Evolutionary conservation across 2,329 filamentous ascomycete species (phyloP).

Genomic region (Botrytis medusae): DNA sequence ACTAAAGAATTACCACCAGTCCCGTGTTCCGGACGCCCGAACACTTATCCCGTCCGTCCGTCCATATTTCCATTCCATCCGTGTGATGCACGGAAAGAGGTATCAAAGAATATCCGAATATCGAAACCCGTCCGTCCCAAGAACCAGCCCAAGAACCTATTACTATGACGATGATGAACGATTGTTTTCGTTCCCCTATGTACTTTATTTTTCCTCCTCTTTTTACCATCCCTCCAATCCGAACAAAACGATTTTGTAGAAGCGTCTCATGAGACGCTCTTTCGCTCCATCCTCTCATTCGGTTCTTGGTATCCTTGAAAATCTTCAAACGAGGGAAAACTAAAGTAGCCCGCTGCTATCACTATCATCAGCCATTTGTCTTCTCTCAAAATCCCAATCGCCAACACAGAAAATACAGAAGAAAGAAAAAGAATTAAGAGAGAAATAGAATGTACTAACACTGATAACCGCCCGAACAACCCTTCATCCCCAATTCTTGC

Average conservation of each 20-base stretch:
- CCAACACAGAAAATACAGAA: neutral
- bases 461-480: constrained; percentile 3
- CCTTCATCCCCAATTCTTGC: constrained; percentile 20
- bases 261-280: constrained; percentile 2
- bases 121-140: constrained; percentile 9
- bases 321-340: constrained; percentile 72
- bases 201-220: neutral
- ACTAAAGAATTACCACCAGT: constrained; percentile 5
- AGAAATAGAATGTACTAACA: constrained; percentile 13
- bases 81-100: neutral
- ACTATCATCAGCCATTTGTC: constrained; percentile 21
- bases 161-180: constrained; percentile 13
- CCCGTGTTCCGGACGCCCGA: constrained; percentile 15
- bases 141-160: constrained; percentile 16
- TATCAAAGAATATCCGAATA: constrained; percentile 17
- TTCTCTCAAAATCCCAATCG: neutral
- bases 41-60: constrained; percentile 7
- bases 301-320: constrained; percentile 55
- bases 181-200: neutral
- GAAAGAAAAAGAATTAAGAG: neutral
- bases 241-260: neutral
- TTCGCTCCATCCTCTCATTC: constrained; percentile 31
- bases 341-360: constrained; percentile 60
- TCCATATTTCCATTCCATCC: constrained; percentile 2
- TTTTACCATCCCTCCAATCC: neutral